phyloP scores from a whole-genome alignment of 2,329 filamentous ascomycete species.

The Stachybotrys chartarum region DNA sequence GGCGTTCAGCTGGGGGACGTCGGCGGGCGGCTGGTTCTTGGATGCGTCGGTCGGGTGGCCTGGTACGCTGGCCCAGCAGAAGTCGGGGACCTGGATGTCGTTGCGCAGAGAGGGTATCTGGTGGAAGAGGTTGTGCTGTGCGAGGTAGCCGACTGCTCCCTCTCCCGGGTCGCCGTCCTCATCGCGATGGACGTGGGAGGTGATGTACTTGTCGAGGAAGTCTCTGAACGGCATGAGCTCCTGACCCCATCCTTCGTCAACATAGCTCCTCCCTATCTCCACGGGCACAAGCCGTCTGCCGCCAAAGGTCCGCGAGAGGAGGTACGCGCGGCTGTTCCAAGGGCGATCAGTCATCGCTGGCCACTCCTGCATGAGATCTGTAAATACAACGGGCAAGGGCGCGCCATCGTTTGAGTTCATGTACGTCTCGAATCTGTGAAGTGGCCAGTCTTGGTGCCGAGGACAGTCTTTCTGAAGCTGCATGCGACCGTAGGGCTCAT shows the following conservation, averaged over 20 bases:
- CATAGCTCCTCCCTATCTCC: constrained; percentile 82
- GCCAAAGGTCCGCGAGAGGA: constrained; percentile 64
- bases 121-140: constrained; percentile 79
- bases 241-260: constrained; percentile 79
- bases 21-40: constrained; percentile 32
- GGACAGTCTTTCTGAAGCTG: constrained; percentile 16
- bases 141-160: constrained; percentile 67
- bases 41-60: constrained; percentile 34
- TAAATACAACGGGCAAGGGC: constrained; percentile 62
- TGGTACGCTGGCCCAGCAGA: constrained; percentile 69
- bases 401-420: constrained; percentile 38
- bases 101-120: constrained; percentile 71
- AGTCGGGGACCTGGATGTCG: constrained; percentile 77
- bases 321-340: constrained; percentile 70
- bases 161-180: neutral
- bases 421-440: constrained; percentile 55
- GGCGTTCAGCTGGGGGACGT: constrained; percentile 69
- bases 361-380: constrained; percentile 58
- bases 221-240: constrained; percentile 66
- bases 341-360: constrained; percentile 61
- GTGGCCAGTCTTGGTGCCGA: constrained; percentile 33
- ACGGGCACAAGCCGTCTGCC: constrained; percentile 79
- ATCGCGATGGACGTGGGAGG: constrained; percentile 1
- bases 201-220: constrained; percentile 60
- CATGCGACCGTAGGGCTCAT: constrained; percentile 21